Conservation (phyloP, 140 eudicot species). For the Stevia rebaudiana region DNA sequence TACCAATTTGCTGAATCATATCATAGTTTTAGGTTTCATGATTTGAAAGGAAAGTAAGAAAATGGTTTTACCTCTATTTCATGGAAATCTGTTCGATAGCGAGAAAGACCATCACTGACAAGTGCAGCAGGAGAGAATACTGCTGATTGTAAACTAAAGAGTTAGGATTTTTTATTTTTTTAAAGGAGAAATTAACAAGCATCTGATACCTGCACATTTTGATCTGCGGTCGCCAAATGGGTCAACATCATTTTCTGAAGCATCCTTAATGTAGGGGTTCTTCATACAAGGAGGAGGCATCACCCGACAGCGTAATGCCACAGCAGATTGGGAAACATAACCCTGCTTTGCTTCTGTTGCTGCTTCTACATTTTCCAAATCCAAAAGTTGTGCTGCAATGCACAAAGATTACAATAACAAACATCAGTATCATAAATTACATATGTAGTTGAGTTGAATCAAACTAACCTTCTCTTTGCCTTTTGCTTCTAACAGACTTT, state of each 20-base stretch:
- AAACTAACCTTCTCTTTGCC: slow-evolving; percentile 48
- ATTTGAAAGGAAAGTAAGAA: background rate
- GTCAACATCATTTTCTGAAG: slow-evolving; percentile 47
- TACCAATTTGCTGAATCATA: slow-evolving; percentile 65
- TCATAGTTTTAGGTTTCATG: background rate
- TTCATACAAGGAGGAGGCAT: slow-evolving; percentile 94
- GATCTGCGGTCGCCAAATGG: slow-evolving; percentile 79
- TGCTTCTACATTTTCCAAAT: slow-evolving; percentile 30
- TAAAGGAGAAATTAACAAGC: background rate
- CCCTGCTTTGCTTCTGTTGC: slow-evolving; percentile 34
- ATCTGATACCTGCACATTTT: slow-evolving; percentile 73
- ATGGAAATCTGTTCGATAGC: slow-evolving; percentile 78
- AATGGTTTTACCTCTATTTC: slow-evolving; percentile 60
- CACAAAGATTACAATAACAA: slow-evolving; percentile 12
- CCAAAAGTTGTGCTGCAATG: slow-evolving; percentile 23
- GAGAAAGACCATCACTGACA: slow-evolving; percentile 74
- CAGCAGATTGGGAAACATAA: slow-evolving; percentile 77
- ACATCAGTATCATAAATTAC: too few relatives aligned
- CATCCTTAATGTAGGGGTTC: slow-evolving; percentile 68
- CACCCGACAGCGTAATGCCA: slow-evolving; percentile 80
- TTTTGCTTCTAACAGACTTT: slow-evolving; percentile 58
- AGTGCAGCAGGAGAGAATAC: slow-evolving; percentile 45
- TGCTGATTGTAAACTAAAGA: slow-evolving; percentile 16
- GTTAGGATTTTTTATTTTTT: too few relatives aligned
- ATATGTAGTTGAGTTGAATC: background rate